Evolutionary conservation across 306 rosid species (phyloP).

Genomic region (Cicer bijugum): DNA sequence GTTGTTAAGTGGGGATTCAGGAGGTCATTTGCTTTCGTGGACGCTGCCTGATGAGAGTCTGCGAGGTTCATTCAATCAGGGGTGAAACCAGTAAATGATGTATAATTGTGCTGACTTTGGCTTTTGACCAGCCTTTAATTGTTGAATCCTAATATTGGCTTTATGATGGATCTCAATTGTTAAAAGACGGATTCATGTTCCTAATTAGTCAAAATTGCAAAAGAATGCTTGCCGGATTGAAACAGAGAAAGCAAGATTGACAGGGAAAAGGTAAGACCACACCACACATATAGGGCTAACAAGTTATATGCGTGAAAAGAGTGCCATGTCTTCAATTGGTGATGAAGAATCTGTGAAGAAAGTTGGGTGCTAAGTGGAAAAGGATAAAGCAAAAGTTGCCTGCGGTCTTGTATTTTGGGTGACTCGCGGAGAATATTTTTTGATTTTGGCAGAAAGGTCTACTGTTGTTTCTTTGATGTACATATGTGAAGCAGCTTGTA

Average conservation of each 20-base stretch:
- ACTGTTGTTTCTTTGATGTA: slow-evolving; percentile 54
- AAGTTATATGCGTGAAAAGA: slow-evolving; percentile 40
- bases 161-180: slow-evolving; percentile 47
- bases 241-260: slow-evolving; percentile 48
- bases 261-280: slow-evolving; percentile 36
- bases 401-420: slow-evolving; percentile 49
- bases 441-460: slow-evolving; percentile 48
- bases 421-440: slow-evolving; percentile 48
- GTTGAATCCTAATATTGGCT: slow-evolving; percentile 52
- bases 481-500: slow-evolving; percentile 60
- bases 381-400: slow-evolving; percentile 42
- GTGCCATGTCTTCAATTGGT: slow-evolving; percentile 24
- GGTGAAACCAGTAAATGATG: slow-evolving; percentile 57
- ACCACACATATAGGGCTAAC: slow-evolving; percentile 33
- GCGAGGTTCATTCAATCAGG: slow-evolving; percentile 68
- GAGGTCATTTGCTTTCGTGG: slow-evolving; percentile 92
- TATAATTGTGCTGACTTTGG: slow-evolving; percentile 52
- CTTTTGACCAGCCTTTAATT: slow-evolving; percentile 53
- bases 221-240: slow-evolving; percentile 60
- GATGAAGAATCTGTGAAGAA: slow-evolving; percentile 47
- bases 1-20: slow-evolving; percentile 89
- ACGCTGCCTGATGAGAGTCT: slow-evolving; percentile 81
- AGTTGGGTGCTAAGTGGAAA: slow-evolving; percentile 38
- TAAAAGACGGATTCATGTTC: slow-evolving; percentile 42
- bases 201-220: slow-evolving; percentile 44